These are phyloP conservation scores for Helianthus annuus DNA, from an alignment of 129 eudicot species.

Conservation along the genomic window HanXRQr2.0-SUNRISE NC_035437.2:158118298-158118797, in stretches of 20 bases:
- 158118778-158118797: slow-evolving; percentile 77
- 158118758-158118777: slow-evolving; percentile 83
- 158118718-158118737: slow-evolving; percentile 90
- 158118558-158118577: slow-evolving; percentile 98
- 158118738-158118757: slow-evolving; percentile 77
- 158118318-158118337: neutral
- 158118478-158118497: slow-evolving; percentile 96
- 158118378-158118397: neutral
- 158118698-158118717: slow-evolving; percentile 95
- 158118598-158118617: slow-evolving; percentile 93
- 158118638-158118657: neutral
- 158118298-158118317: slow-evolving; percentile 80
- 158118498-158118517: slow-evolving; percentile 99
- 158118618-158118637: slow-evolving; percentile 24
- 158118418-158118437: slow-evolving; percentile 58
- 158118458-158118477: slow-evolving; percentile 95
- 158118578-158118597: slow-evolving; percentile 97
- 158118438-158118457: slow-evolving; percentile 97
- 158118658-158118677: neutral
- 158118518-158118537: slow-evolving; percentile 87
- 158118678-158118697: slow-evolving; percentile 29
- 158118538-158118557: slow-evolving; percentile 87
- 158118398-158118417: neutral
- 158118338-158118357: too few species aligned
- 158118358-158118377: neutral